These are phyloP conservation scores for Pelargonium cotyledonis DNA, from an alignment of 441 rosid genomes.

Conservation along the genomic window DNA sequence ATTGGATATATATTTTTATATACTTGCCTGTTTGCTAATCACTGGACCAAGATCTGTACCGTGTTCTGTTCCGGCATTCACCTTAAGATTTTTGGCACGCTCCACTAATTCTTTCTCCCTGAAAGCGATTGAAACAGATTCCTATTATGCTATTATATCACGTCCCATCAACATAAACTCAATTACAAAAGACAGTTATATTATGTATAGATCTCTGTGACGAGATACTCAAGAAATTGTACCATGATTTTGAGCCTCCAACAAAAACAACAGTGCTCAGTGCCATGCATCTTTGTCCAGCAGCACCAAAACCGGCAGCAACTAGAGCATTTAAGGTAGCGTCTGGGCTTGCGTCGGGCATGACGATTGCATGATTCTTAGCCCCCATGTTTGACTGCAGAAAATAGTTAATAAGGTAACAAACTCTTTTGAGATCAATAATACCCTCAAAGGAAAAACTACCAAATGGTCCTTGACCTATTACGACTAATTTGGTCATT, in stretches of 20 bases:
- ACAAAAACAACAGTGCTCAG: constrained; percentile 87
- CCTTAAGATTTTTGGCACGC: constrained; percentile 74
- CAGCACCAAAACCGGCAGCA: constrained; percentile 99
- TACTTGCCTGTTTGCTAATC: constrained; percentile 63
- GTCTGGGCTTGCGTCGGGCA: constrained; percentile 75
- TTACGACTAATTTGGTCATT: too few species aligned
- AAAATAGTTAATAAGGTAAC: constrained; percentile 14
- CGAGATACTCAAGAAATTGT: too few species aligned
- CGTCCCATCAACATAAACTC: too few species aligned
- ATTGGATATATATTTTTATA: too few species aligned
- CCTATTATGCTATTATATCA: neutral
- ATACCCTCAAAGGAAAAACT: neutral
- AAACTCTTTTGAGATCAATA: constrained; percentile 19
- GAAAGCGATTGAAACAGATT: constrained; percentile 13
- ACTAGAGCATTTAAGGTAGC: constrained; percentile 72
- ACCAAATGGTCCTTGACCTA: too few species aligned
- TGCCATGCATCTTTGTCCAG: constrained; percentile 99
- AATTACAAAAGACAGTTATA: too few species aligned
- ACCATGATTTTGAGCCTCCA: constrained; percentile 64
- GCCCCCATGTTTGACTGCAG: constrained; percentile 94
- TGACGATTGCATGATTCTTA: constrained; percentile 79
- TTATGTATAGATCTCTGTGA: too few species aligned
- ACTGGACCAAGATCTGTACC: constrained; percentile 91
- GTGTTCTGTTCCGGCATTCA: constrained; percentile 70
- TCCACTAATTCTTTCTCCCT: constrained; percentile 79